These are phyloP conservation scores for Aspergillus indologenus DNA, from an alignment of 495 filamentous ascomycete species.

Conservation along the genomic window DNA sequence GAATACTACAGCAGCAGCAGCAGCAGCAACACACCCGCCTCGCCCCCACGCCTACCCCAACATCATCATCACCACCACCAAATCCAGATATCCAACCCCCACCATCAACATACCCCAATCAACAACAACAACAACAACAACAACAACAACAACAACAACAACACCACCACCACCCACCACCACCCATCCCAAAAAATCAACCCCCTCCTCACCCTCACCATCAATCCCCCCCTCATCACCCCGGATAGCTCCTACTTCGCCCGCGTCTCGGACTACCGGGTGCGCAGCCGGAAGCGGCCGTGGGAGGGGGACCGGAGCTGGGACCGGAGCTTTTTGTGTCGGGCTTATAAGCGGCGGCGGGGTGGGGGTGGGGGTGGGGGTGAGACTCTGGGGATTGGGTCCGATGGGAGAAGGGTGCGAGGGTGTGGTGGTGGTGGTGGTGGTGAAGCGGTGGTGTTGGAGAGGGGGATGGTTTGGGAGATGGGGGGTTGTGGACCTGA, in stretches of 20 bases:
- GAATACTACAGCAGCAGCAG: too few relatives aligned
- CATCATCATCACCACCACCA: neutral
- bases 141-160: too few relatives aligned
- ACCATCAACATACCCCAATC: neutral
- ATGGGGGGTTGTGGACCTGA: neutral
- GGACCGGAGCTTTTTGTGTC: neutral
- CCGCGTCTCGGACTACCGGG: neutral
- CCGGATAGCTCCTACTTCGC: neutral
- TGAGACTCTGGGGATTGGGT: neutral
- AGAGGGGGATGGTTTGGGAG: neutral
- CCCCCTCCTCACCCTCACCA: neutral
- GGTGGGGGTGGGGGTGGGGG: neutral
- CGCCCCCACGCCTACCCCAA: neutral
- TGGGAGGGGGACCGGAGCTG: neutral
- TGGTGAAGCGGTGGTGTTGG: neutral
- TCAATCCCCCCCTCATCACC: neutral
- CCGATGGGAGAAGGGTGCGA: too few relatives aligned
- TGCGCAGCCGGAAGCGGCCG: neutral
- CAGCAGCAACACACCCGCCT: too few relatives aligned
- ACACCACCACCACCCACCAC: neutral
- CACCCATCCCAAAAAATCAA: too few relatives aligned
- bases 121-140: neutral
- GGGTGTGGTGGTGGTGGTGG: neutral
- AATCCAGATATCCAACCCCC: neutral
- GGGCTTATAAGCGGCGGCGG: neutral